Percentiles rank a stretch among this genome's conserved stretches.
Conservation (phyloP, 768 basidiomycete genomes). For the Psilocybe cyanescens region DNA sequence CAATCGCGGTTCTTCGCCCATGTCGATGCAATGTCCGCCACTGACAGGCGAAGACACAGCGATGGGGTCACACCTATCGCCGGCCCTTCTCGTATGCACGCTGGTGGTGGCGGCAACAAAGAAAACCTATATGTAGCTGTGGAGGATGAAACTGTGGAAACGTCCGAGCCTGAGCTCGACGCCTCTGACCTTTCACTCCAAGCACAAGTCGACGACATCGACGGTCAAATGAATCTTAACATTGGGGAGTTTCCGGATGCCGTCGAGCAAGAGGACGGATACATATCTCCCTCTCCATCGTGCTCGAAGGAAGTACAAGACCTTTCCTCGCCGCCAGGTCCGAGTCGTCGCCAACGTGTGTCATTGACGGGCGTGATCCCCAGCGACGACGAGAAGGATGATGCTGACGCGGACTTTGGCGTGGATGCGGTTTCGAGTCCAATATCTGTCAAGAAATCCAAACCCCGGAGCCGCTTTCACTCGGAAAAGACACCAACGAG, state of each 20-base stretch:
- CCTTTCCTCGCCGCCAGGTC: slow-evolving; percentile 62
- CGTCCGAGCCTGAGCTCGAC: slow-evolving; percentile 25
- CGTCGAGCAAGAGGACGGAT: slow-evolving; percentile 81
- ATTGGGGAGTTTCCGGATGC: slow-evolving; percentile 43
- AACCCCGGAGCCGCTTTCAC: slow-evolving; percentile 1
- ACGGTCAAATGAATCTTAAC: slow-evolving; percentile 43
- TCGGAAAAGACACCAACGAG: slow-evolving; percentile 15
- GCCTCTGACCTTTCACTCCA: slow-evolving; percentile 35
- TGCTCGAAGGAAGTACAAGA: slow-evolving; percentile 61
- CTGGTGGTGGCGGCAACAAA: slow-evolving; percentile 36
- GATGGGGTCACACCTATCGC: slow-evolving; percentile 22
- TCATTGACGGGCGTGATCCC: slow-evolving; percentile 10
- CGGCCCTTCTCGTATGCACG: slow-evolving; percentile 36
- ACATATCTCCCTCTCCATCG: slow-evolving; percentile 72
- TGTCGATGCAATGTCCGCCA: slow-evolving; percentile 10
- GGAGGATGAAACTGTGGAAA: slow-evolving; percentile 29
- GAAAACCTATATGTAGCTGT: slow-evolving; percentile 44
- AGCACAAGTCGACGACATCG: slow-evolving; percentile 42
- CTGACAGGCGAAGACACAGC: slow-evolving; percentile 23
- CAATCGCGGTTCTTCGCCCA: slow-evolving; percentile 43
- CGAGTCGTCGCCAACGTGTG: not conserved
- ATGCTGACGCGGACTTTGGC: slow-evolving; percentile 17
- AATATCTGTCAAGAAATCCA: slow-evolving; percentile 27
- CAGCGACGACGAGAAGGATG: slow-evolving; percentile 27
- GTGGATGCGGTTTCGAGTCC: slow-evolving; percentile 33